phyloP scores from a whole-genome alignment of 164 flowering plant genomes.

The Protea cynaroides region DNA sequence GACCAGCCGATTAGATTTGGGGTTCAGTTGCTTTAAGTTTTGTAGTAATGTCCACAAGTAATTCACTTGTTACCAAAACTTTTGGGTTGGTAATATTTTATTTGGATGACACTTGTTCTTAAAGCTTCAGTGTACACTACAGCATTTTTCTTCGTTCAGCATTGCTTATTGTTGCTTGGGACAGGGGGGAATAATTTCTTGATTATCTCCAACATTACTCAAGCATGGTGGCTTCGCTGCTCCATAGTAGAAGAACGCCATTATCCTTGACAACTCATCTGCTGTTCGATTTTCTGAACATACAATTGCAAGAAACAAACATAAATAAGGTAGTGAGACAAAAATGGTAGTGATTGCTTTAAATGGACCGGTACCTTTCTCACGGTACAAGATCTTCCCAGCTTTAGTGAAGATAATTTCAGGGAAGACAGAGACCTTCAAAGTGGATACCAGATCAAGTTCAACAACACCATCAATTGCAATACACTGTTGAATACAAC shows the following conservation, averaged over 20 bases:
- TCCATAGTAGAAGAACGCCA: constrained; percentile 93
- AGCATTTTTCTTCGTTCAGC: neutral
- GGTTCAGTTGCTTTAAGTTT: too few relatives aligned
- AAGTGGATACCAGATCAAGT: constrained; percentile 60
- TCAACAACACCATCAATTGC: constrained; percentile 89
- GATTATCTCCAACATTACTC: constrained; percentile 18
- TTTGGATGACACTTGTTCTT: too few relatives aligned
- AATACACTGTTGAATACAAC: constrained; percentile 51
- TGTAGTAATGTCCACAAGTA: too few relatives aligned
- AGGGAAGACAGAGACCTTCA: constrained; percentile 71
- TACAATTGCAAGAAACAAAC: constrained; percentile 1
- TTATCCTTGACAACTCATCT: constrained; percentile 83
- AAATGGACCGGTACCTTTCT: constrained; percentile 48
- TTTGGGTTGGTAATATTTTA: too few relatives aligned
- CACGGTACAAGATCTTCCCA: constrained; percentile 82
- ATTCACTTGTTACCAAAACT: too few relatives aligned
- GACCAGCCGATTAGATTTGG: too few relatives aligned
- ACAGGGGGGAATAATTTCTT: constrained; percentile 60
- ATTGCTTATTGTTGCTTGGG: constrained; percentile 7
- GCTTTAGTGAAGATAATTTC: constrained; percentile 85
- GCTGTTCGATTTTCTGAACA: constrained; percentile 52
- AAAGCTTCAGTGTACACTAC: too few relatives aligned
- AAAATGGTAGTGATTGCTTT: too few relatives aligned
- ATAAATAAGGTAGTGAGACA: neutral
- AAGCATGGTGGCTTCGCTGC: constrained; percentile 79